Percentiles rank a stretch among this genome's conserved stretches.
Evolutionary conservation across 2,329 filamentous ascomycete species (phyloP).

Genomic region (Fusarium praegraminearum): DNA sequence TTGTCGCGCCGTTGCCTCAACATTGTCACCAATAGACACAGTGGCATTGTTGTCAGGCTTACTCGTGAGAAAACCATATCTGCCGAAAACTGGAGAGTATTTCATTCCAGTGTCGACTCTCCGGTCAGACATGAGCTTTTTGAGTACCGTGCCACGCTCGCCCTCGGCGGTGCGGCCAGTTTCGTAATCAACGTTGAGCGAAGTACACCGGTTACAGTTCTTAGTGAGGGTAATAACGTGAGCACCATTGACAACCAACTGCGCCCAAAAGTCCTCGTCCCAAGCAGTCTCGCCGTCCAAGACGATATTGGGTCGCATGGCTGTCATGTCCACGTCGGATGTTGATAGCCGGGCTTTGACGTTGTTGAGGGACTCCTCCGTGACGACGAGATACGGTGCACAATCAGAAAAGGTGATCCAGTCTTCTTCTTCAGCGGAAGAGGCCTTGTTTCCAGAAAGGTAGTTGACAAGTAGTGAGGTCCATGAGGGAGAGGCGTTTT

Average conservation of each 20-base stretch:
- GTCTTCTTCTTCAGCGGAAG: slow-evolving; percentile 53
- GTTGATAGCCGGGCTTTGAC: slow-evolving; percentile 69
- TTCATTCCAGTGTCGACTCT: slow-evolving; percentile 76
- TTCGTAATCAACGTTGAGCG: slow-evolving; percentile 77
- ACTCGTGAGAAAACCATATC: slow-evolving; percentile 72
- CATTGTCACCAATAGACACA: slow-evolving; percentile 59
- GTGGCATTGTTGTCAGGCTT: slow-evolving; percentile 40
- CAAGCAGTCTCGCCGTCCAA: slow-evolving; percentile 70
- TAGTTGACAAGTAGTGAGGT: slow-evolving; percentile 52
- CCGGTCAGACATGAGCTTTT: slow-evolving; percentile 76
- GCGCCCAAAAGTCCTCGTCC: slow-evolving; percentile 80
- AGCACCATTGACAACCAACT: slow-evolving; percentile 60
- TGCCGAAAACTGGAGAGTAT: slow-evolving; percentile 78
- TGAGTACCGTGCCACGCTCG: slow-evolving; percentile 71
- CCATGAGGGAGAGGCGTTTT: slow-evolving; percentile 49
- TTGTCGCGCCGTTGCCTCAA: slow-evolving; percentile 63
- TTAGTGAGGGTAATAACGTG: slow-evolving; percentile 69
- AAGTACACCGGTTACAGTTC: slow-evolving; percentile 76
- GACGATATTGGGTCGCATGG: slow-evolving; percentile 80
- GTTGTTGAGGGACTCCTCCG: slow-evolving; percentile 75
- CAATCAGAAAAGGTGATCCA: slow-evolving; percentile 79
- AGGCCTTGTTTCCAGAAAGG: slow-evolving; percentile 39
- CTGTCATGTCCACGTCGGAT: slow-evolving; percentile 70
- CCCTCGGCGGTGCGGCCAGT: slow-evolving; percentile 70
- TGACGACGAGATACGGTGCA: slow-evolving; percentile 80